Conservation (phyloP, 2,329 filamentous ascomycete genomes). For the Penicillium sp. region DNA sequence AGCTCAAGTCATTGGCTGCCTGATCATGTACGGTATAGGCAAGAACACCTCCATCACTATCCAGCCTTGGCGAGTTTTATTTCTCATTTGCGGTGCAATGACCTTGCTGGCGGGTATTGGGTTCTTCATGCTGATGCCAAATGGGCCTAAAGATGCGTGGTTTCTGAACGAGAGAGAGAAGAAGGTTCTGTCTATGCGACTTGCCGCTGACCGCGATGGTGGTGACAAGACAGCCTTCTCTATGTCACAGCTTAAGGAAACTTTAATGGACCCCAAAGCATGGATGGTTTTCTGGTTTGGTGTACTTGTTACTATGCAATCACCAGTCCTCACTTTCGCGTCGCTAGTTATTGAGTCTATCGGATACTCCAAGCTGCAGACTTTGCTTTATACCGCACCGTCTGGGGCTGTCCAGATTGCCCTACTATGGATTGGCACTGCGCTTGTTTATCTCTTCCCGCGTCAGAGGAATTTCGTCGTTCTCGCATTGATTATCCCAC, state of each 20-base stretch:
- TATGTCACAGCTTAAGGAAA: slow-evolving; percentile 45
- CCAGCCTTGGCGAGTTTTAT: slow-evolving; percentile 50
- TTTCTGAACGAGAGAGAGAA: slow-evolving; percentile 49
- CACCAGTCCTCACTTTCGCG: slow-evolving; percentile 51
- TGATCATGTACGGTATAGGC: slow-evolving; percentile 55
- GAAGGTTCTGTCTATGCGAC: slow-evolving; percentile 40
- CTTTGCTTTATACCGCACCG: slow-evolving; percentile 50
- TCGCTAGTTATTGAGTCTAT: slow-evolving; percentile 52
- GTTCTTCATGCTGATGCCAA: slow-evolving; percentile 46
- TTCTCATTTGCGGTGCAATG: slow-evolving; percentile 52
- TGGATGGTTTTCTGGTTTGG: slow-evolving; percentile 50
- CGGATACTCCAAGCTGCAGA: slow-evolving; percentile 47
- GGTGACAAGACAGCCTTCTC: slow-evolving; percentile 50
- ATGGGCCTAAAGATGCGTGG: slow-evolving; percentile 50
- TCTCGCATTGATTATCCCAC: slow-evolving; percentile 43
- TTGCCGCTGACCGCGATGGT: slow-evolving; percentile 40
- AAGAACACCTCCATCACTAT: slow-evolving; percentile 43
- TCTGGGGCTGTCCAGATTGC: slow-evolving; percentile 51
- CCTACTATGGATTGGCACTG: slow-evolving; percentile 50
- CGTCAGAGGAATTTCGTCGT: slow-evolving; percentile 42
- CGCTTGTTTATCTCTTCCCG: slow-evolving; percentile 42
- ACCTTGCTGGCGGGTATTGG: slow-evolving; percentile 45
- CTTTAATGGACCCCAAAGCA: slow-evolving; percentile 45
- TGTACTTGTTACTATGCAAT: slow-evolving; percentile 49
- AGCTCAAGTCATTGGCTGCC: slow-evolving; percentile 47